These are phyloP conservation scores for Trichosporon coremiiforme DNA, from an alignment of 1,284 basidiomycete species.

Conservation along the genomic window DNA sequence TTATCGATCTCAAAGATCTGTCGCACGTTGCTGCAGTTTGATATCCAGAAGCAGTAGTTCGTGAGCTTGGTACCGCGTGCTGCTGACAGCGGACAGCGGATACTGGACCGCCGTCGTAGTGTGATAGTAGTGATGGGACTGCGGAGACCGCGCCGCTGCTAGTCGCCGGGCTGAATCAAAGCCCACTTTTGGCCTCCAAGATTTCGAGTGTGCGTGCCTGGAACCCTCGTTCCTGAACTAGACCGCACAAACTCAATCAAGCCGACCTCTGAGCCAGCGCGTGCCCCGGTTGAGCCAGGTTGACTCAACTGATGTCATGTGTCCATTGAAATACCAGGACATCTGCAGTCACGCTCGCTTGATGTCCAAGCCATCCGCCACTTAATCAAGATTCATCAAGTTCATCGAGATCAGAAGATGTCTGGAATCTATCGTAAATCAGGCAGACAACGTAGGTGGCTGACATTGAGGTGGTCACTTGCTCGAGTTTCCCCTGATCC, in stretches of 20 bases:
- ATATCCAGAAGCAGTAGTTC: too few relatives aligned
- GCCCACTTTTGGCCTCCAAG: constrained; percentile 16
- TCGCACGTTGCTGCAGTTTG: too few relatives aligned
- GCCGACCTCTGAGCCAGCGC: not conserved
- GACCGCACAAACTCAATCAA: not conserved
- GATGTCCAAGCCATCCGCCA: too few relatives aligned
- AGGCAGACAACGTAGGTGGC: not conserved
- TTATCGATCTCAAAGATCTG: not conserved
- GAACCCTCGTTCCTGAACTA: constrained; percentile 7
- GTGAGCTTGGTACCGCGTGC: too few relatives aligned
- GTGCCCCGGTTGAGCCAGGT: constrained; percentile 2
- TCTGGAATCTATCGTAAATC: constrained; percentile 2
- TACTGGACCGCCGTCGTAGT: too few relatives aligned
- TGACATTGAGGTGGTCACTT: constrained; percentile 46
- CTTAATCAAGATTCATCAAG: not conserved
- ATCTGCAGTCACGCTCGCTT: too few relatives aligned
- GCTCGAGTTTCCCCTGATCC: constrained; percentile 66
- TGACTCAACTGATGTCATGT: constrained; percentile 16
- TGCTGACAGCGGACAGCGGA: too few relatives aligned
- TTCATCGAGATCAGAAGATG: constrained; percentile 5
- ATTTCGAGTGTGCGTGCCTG: constrained; percentile 1
- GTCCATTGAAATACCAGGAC: constrained; percentile 13
- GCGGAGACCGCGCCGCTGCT: not conserved
- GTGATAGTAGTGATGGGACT: not conserved
- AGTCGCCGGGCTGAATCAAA: constrained; percentile 50